A percentile compares a stretch with the other conserved stretches of the same genome.
These are phyloP conservation scores for Apiotrichum porosum DNA, from an alignment of 1,284 basidiomycete genomes.

Conservation along the genomic window DNA sequence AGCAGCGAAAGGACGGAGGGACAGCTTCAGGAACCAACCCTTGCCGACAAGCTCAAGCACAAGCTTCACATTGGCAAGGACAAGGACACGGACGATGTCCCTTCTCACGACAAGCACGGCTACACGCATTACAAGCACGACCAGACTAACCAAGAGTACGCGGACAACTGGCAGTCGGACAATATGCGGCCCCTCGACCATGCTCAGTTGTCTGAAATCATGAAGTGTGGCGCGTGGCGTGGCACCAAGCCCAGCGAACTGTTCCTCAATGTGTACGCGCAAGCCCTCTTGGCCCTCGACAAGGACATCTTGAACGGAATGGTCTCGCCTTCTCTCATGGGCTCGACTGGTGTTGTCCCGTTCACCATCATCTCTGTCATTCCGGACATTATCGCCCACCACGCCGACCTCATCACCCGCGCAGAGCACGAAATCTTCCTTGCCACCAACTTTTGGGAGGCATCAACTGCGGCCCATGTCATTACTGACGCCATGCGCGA, in stretches of 20 bases:
- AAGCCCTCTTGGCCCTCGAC: constrained; percentile 25
- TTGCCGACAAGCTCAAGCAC: too few relatives aligned
- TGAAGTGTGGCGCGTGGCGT: constrained; percentile 25
- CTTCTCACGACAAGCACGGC: too few relatives aligned
- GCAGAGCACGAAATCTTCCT: constrained; percentile 34
- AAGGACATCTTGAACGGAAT: constrained; percentile 26
- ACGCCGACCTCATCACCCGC: constrained; percentile 29
- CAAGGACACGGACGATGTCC: too few relatives aligned
- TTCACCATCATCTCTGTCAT: constrained; percentile 33
- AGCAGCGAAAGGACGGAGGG: too few relatives aligned
- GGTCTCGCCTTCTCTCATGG: constrained; percentile 29
- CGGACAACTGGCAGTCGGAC: constrained; percentile 12
- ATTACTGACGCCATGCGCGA: constrained; percentile 30
- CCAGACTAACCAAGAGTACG: constrained; percentile 4
- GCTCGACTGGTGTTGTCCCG: constrained; percentile 23
- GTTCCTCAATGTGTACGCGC: constrained; percentile 29
- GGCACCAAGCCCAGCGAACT: constrained; percentile 19
- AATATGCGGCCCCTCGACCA: constrained; percentile 2
- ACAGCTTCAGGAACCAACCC: too few relatives aligned
- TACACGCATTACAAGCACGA: too few relatives aligned
- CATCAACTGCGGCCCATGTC: constrained; percentile 22
- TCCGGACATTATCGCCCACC: constrained; percentile 34
- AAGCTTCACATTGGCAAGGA: too few relatives aligned
- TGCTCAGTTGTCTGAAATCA: constrained; percentile 23
- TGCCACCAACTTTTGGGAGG: constrained; percentile 40